Base-by-base conservation (phyloP, 2,329 filamentous ascomycete genomes). In the Didymella sp. region DNA sequence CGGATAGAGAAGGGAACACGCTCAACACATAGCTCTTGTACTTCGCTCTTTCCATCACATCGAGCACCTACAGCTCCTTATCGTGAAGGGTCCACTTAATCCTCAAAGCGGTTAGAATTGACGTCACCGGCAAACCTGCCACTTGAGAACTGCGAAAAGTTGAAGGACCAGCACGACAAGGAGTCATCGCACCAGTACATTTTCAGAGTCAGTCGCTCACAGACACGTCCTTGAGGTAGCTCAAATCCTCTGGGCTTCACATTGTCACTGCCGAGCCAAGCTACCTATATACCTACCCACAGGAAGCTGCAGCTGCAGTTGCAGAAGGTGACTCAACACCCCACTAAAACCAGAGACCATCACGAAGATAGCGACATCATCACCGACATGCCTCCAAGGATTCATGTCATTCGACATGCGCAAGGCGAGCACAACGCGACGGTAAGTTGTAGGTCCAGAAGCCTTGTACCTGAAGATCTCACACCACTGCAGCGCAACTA, bases 391-490 rank as follows among this genome's bases (percentile, higher is more conserved):
- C 52, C 67, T 43, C 68, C 68, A 3, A 71, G 63, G 41, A 61
- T 71, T 22, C 65, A 72, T 75, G 81, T 89, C 63, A 84, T 92
- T 68, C 88, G 89, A 76, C 89, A 92, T 75, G 89, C 88, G 12
- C 76, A 81, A 73, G 92, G 91, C 77, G 86, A 85, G 72, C 93
- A 96, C 83, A 96, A 96, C 76, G 60, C 66, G 17, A 71, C 68
- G 17, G 72, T 73, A 62, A 47, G 67, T 46, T 13, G n/a, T 12
- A 21, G 22, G 30, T 13, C 11, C 27, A 28, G n/a, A 28, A n/a
- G 19, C 15, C 28, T 33, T 21, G 11, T 12, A 31, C 17, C 8
- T 22, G 8, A 37, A 30, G 19, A 41, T 28, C 51, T 56, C 37
- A 62, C 45, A 37, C 84, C 95, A 70, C 81, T 70, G 61, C 69